Evolutionary conservation across 225 moss, liverwort and hornwort species (phyloP).

Genomic region (Anthoceros angustus): DNA sequence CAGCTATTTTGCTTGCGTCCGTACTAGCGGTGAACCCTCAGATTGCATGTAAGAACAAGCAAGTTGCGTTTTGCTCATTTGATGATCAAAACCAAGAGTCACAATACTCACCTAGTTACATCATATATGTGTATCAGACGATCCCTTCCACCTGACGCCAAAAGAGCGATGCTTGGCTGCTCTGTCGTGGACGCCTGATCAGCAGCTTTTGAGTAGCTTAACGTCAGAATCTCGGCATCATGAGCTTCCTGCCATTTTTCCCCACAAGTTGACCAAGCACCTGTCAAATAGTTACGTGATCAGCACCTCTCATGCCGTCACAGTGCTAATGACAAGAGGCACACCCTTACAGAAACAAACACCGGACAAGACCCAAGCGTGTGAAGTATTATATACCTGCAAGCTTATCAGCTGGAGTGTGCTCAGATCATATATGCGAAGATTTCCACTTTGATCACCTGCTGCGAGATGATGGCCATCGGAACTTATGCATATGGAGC

Average conservation of each 20-base stretch:
- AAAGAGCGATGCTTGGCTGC: conserved; percentile 24
- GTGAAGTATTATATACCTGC: conserved; percentile 22
- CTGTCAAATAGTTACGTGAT: conserved; percentile 20
- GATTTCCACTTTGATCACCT: conserved; percentile 58
- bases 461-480: conserved; percentile 69
- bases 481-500: conserved; percentile 50
- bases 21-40: not conserved
- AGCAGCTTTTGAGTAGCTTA: conserved; percentile 43
- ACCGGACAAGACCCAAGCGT: not conserved
- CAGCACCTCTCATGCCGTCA: conserved; percentile 7
- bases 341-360: conserved; percentile 22
- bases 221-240: conserved; percentile 52
- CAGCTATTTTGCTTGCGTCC: not conserved
- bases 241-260: conserved; percentile 83
- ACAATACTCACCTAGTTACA: conserved; percentile 35
- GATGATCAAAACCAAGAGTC: not conserved
- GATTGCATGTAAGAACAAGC: not conserved
- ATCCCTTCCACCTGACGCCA: conserved; percentile 68
- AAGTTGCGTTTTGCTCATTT: not conserved
- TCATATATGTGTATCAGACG: conserved; percentile 63
- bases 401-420: conserved; percentile 45
- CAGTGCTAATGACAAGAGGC: conserved; percentile 6
- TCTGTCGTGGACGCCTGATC: conserved; percentile 25
- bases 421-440: conserved; percentile 51
- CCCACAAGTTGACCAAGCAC: conserved; percentile 36